Base-by-base conservation (phyloP, 805 yeast species). In the Candida awuae region DNA sequence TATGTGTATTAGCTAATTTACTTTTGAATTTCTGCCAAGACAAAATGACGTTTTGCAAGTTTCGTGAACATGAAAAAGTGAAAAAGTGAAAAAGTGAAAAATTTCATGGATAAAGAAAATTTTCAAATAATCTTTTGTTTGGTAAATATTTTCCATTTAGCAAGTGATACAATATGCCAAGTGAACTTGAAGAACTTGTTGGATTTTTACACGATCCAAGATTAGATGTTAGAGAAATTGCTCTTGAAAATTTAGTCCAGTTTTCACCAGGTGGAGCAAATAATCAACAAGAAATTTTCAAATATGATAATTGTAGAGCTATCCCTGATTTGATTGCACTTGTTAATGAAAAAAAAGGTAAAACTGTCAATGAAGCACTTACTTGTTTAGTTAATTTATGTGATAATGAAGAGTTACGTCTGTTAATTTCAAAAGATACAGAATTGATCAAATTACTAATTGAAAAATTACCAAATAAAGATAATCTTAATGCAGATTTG, bases 351-450 rank as follows among this genome's bases (percentile, higher is more conserved):
- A 65, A 63, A 23, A 77, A 78, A 6, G 67, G 67, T 49, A 67
- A 74, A 26, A 64, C 71, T 16, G 82, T 78, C 8, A 71, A 68
- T 41, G 80, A 80, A 46, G 73, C 96, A 0, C 63, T 82, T 14
- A 86, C 95, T 0, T 84, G 83, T 23, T 64, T 92, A 51, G 84
- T 83, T 8, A 92, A 92, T 54, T 61, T 90, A 41, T 82, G 94
- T 60, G 92, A 77, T 48, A 86, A 83, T 55, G 49, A 57, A 4
- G 63, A 65, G 15, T 71, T 86, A 54, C 73, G 95, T 51, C 68
- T 69, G 32, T 51, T 78, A 43, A 70, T 90, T 17, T 83, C 77
- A 6, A 68, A 73, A 20, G 95, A 90, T 56, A 65, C 62, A 13
- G 65, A 65, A 8, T 85, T 79, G 55, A 43, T 70, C 44, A 65